phyloP scores from a whole-genome alignment of 73 alveolate species.

The Diophrys appendiculata region DNA sequence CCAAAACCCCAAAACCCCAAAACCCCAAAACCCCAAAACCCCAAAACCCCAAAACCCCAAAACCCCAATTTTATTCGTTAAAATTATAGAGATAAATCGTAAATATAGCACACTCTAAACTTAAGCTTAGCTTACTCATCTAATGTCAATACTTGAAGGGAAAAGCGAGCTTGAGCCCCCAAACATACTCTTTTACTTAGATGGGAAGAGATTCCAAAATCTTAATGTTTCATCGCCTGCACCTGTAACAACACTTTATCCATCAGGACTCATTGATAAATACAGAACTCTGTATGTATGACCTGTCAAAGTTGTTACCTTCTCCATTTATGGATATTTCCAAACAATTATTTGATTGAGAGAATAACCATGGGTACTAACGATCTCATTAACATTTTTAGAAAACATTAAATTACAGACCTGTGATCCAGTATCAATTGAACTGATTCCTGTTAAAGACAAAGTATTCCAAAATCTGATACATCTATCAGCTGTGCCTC shows the following conservation, averaged over 20 bases:
- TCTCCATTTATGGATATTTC: constrained; percentile 84
- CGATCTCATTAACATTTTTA: constrained; percentile 89
- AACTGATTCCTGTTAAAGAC: constrained; percentile 42
- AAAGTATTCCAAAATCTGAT: constrained; percentile 97
- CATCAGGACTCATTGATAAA: constrained; percentile 93
- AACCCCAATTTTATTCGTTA: too few relatives aligned
- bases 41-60: too few relatives aligned
- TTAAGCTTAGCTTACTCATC: neutral
- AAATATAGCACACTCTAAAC: too few relatives aligned
- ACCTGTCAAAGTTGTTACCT: constrained; percentile 78
- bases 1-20: too few relatives aligned
- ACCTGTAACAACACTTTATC: constrained; percentile 89
- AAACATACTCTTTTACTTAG: too few relatives aligned
- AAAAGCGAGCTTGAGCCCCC: too few relatives aligned
- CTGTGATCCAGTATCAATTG: constrained; percentile 93
- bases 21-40: too few relatives aligned
- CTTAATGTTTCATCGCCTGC: constrained; percentile 96
- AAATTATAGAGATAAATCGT: too few relatives aligned
- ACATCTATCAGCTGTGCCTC: constrained; percentile 98
- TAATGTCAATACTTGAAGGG: constrained; percentile 11
- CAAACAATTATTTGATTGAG: constrained; percentile 89
- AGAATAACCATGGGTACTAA: constrained; percentile 97
- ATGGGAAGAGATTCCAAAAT: constrained; percentile 90
- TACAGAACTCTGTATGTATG: constrained; percentile 83
- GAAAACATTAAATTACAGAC: constrained; percentile 94